Base-by-base conservation (phyloP, 2,329 filamentous ascomycete species). In the Diaporthe humulicola region DNA sequence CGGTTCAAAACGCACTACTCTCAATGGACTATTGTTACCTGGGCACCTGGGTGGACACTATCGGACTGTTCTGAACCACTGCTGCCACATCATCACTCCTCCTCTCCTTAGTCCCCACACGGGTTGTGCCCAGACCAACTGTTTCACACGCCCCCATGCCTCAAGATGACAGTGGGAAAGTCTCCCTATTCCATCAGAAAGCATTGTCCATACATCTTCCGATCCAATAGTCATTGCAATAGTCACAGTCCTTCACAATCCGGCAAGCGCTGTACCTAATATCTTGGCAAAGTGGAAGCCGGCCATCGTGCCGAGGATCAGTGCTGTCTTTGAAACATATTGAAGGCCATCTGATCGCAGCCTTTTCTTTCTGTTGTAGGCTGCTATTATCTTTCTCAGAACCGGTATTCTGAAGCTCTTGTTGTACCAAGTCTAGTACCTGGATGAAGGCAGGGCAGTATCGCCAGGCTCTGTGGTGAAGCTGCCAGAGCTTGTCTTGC, bases 381-480 rank as follows among this genome's bases (percentile, higher is more conserved):
- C 3, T 54, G 15, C 15, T 19, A 8, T 10, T 54, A 15, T 38
- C 17, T 9, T 12, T n/a, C n/a, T 54, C 8, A 15, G n/a, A 9
- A 12, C 2, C 22, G 25, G 33, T 9, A 22, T 22, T 9, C 40
- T 69, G 14, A 25, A 40, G 33, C 14, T 54, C 33, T 22, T 54
- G 60, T 25, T 33, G 38, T 12, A 12, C 48, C 8, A 48, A 28
- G 48, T 38, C 33, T 22, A 40, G 8, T 8, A 28, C 15, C 14
- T 9, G 4, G 54, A 61, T 69, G 72, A 71, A 61, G 25, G 48
- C 36, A 4, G 45, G n/a, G 22, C 73, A 75, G 58, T 67, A 60
- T 25, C 56, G 38, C 73, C 73, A 75, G n/a, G 50, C 50, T 5
- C 56, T 42, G 50, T 73, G 73, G 10, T 73, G 60, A 15, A 61